Conservation (phyloP, 352 stramenopile species). For the Globisporangium viniferum region DNA sequence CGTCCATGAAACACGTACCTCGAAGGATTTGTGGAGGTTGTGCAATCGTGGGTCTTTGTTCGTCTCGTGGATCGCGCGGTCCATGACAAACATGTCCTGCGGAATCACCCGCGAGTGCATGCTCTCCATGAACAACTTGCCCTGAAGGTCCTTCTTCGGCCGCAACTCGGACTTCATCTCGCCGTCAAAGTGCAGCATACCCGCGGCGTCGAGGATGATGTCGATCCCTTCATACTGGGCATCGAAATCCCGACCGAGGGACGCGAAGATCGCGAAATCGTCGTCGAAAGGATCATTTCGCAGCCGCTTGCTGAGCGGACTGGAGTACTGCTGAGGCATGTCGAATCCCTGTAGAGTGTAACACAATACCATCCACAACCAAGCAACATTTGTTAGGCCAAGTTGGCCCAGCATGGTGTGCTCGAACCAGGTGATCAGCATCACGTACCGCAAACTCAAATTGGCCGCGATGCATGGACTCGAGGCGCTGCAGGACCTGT, state of each 20-base stretch:
- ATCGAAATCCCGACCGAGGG: slow-evolving; percentile 24
- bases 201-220: slow-evolving; percentile 20
- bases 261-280: slow-evolving; percentile 26
- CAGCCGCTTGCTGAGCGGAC: neutral
- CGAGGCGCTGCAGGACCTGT: slow-evolving; percentile 28
- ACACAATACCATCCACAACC: neutral
- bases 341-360: neutral
- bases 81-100: slow-evolving; percentile 1
- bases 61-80: slow-evolving; percentile 2
- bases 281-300: slow-evolving; percentile 6
- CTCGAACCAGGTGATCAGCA: neutral
- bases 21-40: neutral
- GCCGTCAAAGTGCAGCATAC: slow-evolving; percentile 25
- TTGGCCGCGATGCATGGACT: slow-evolving; percentile 26
- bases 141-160: neutral
- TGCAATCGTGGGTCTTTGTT: neutral
- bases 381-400: neutral
- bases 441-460: slow-evolving; percentile 1
- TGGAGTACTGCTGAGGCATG: neutral
- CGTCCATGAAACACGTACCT: neutral
- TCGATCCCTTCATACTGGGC: slow-evolving; percentile 28
- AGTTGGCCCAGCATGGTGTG: neutral
- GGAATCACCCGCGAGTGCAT: slow-evolving; percentile 3
- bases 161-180: slow-evolving; percentile 7
- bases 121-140: slow-evolving; percentile 25